Conservation (phyloP, 345 rosid genomes). For the Eucalyptus marginata region DNA sequence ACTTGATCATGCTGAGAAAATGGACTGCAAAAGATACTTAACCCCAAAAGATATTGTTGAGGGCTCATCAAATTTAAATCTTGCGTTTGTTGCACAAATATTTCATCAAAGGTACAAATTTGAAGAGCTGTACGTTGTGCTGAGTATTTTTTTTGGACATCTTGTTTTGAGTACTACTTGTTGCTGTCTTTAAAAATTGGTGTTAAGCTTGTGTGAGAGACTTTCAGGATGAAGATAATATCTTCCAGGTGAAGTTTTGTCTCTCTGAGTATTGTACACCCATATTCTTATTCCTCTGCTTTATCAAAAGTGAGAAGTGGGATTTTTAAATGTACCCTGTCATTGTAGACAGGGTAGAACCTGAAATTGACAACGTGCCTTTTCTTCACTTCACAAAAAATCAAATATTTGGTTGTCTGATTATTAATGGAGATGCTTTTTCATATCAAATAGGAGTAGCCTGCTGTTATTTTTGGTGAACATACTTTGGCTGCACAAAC, state of each 20-base stretch:
- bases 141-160: not conserved
- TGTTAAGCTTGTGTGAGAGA: not conserved
- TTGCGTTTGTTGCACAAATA: conserved; percentile 84
- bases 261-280: not conserved
- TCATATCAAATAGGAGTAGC: not conserved
- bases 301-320: not conserved
- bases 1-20: conserved; percentile 73
- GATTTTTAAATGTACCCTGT: not conserved
- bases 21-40: conserved; percentile 79
- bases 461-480: not conserved
- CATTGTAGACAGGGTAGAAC: not conserved
- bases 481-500: not conserved
- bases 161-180: not conserved
- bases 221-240: not conserved
- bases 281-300: not conserved
- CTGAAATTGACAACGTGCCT: not conserved
- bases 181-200: not conserved
- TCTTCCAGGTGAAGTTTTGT: not conserved
- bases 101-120: conserved; percentile 69
- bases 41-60: conserved; percentile 74
- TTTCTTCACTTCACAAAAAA: not conserved
- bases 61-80: conserved; percentile 77
- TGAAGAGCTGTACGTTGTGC: not conserved
- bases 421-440: not conserved
- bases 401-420: not conserved